Evolutionary conservation across 2,329 filamentous ascomycete genomes (phyloP), one percentile per base, ranked within the genome.

Genomic region (Stachybotrys echinatus): DNA sequence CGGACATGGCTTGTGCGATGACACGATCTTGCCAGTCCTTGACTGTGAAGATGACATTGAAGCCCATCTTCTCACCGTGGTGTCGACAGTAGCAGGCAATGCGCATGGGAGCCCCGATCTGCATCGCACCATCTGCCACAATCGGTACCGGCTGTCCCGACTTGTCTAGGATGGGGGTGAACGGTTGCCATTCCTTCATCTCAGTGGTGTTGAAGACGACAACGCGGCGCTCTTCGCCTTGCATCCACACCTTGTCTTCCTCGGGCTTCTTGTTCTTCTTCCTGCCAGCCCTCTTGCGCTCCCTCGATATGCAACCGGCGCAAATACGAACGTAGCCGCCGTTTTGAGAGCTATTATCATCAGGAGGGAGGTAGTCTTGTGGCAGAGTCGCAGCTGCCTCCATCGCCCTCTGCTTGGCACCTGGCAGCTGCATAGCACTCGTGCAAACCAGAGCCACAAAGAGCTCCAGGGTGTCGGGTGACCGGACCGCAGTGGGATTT

Each of bases 11-110:
- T 69, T 99, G 92, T 6, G 90, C 88, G 42, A 97, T 74, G 27
- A 96, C 73, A 42, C 84, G 83, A 59, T 85, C 88, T 55, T 83
- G 74, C 62, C 82, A 82, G 67, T 96, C 89, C 64, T 92, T 95
- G 61, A 99, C 78, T 1, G 92, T 97, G 69, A 97, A 95, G 55
- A 99, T 95, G 60, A 97, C 91, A 55, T 80, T 77, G 69, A 96
- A 99, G 2, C 92, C 92, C 57, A 87, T 75, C 72, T 97, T 97
- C 70, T 97, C 94, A 52, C 87, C 84, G 60, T 97, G 92, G 65
- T 99, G 92, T 19, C 92, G 84, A 70, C 92, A 97, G 69, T 97
- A 99, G 67, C 92, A 99, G 21, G 92, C 90, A 61, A 99, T 96
- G 10, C 92, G 86, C 92, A 97, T 96, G 0, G 90, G 91, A 2